These are phyloP conservation scores for Ceratocystis albifundus DNA, from an alignment of 2,329 filamentous ascomycete species.

Conservation along the genomic window DNA sequence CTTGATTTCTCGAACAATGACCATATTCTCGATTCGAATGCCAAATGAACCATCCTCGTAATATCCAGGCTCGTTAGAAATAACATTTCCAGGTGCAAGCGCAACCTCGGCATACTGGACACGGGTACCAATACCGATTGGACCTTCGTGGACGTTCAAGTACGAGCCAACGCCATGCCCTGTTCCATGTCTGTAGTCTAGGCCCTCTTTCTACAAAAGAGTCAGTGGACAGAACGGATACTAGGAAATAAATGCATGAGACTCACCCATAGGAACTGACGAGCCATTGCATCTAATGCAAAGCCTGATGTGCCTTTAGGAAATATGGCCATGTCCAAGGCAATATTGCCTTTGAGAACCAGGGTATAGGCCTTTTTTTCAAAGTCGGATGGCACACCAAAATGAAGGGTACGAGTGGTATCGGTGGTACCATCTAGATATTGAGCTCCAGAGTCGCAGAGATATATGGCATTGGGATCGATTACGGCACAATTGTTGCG, in stretches of 20 bases:
- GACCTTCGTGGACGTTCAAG: conserved; percentile 93
- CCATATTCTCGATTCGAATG: conserved; percentile 91
- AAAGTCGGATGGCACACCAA: conserved; percentile 68
- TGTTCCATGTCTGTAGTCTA: conserved; percentile 93
- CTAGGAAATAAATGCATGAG: not conserved
- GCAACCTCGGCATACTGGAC: conserved; percentile 86
- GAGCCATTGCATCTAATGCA: conserved; percentile 74
- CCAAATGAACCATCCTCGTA: conserved; percentile 94
- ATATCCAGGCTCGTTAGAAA: conserved; percentile 92
- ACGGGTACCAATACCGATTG: conserved; percentile 88
- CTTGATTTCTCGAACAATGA: conserved; percentile 79
- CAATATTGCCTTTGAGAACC: conserved; percentile 88
- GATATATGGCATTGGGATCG: conserved; percentile 74
- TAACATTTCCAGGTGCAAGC: conserved; percentile 80
- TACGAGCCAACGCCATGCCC: conserved; percentile 93
- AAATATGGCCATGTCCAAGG: conserved; percentile 73
- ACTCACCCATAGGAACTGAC: conserved; percentile 80
- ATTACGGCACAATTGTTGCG: conserved; percentile 69
- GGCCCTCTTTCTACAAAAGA: conserved; percentile 48
- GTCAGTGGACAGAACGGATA: not conserved
- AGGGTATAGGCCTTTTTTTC: conserved; percentile 87
- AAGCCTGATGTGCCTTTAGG: conserved; percentile 93
- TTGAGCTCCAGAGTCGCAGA: conserved; percentile 96
- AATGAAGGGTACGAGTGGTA: conserved; percentile 86
- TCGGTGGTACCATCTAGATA: conserved; percentile 94